Base-by-base conservation (phyloP, 768 basidiomycete genomes). In the Podaxis sp. region DNA sequence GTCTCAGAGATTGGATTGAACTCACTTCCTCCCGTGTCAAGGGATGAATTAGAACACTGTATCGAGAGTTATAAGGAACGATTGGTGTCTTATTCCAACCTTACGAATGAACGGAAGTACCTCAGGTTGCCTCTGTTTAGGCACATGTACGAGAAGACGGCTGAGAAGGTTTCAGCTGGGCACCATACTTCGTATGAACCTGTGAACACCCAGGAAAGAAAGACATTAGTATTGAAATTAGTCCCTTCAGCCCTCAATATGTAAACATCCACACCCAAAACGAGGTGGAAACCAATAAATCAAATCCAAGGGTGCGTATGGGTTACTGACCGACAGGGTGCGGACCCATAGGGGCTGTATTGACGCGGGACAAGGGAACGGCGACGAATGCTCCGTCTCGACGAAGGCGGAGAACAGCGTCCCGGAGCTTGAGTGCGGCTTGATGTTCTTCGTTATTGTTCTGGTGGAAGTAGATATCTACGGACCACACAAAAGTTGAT, bases 161-260 rank as follows among this genome's bases (percentile, higher is more conserved):
- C 80, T 0, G 82, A 74, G 68, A 93, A 93, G 2, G 89, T 89
- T 66, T 90, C 87, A 0, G 84, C 79, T 0, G 91, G 91, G 26
- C 81, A 86, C 91, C 91, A 93, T 19, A 92, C 86, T 68, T 92
- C 91, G 68, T 91, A 92, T 0, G 90, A 92, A 3, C 91, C 91
- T 90, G 58, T 30, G 38, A 22, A 48, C 9, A 61, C 26, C 4
- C 49, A 6, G 2, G 44, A 48, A 59, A 4, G 44, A 39, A 59
- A 6, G 40, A 53, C 17, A 7, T 57, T 19, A 22, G 24, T 39
- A 24, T 15, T 57, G 4, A 40, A 22, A 2, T 51, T 17, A n/a
- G 12, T 19, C 15, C 15, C 7, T 44, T 44, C 15, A 13, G 17
- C 13, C 7, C 11, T 24, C 3, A 11, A 22, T 24, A 46, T 51